Percentiles rank a stretch among this genome's conserved stretches.
These are phyloP conservation scores for Phytophthora hibernalis DNA, from an alignment of 352 stramenopile species.

Conservation along the genomic window DNA sequence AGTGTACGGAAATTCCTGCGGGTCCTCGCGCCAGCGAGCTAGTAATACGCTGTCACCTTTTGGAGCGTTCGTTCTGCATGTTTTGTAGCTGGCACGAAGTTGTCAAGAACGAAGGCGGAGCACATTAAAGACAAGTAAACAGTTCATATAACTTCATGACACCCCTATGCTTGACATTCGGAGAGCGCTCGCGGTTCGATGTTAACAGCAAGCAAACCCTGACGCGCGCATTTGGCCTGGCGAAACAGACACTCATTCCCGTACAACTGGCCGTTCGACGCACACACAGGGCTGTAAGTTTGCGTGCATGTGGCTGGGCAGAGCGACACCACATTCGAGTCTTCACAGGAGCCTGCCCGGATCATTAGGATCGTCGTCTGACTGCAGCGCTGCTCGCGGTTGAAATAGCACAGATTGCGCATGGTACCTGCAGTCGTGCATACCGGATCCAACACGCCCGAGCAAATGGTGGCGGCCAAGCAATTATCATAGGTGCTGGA, in stretches of 20 bases:
- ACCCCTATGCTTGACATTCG: slow-evolving; percentile 13
- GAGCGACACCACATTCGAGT: slow-evolving; percentile 18
- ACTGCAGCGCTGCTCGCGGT: slow-evolving; percentile 40
- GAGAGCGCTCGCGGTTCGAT: slow-evolving; percentile 23
- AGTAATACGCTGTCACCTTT: slow-evolving; percentile 20
- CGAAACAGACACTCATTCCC: slow-evolving; percentile 65
- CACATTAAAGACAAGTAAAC: slow-evolving; percentile 30
- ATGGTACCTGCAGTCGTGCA: slow-evolving; percentile 58
- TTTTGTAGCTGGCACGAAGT: slow-evolving; percentile 30
- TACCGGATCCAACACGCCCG: slow-evolving; percentile 52
- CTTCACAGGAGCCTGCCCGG: slow-evolving; percentile 37
- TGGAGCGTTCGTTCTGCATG: slow-evolving; percentile 19
- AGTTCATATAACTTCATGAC: slow-evolving; percentile 14
- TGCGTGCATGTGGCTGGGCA: slow-evolving; percentile 51
- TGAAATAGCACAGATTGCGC: slow-evolving; percentile 52
- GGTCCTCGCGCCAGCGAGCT: slow-evolving; percentile 7
- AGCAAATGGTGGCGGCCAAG: slow-evolving; percentile 41
- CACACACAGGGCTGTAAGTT: slow-evolving; percentile 54
- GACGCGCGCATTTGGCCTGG: slow-evolving; percentile 51
- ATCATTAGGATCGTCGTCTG: slow-evolving; percentile 32
- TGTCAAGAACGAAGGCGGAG: slow-evolving; percentile 8
- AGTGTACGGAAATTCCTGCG: background rate
- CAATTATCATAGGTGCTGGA: slow-evolving; percentile 1
- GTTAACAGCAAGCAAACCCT: slow-evolving; percentile 26
- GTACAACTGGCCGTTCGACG: slow-evolving; percentile 57